These are phyloP conservation scores for Fusarium floridanum DNA, from an alignment of 2,329 filamentous ascomycete species.

Conservation along the genomic window DNA sequence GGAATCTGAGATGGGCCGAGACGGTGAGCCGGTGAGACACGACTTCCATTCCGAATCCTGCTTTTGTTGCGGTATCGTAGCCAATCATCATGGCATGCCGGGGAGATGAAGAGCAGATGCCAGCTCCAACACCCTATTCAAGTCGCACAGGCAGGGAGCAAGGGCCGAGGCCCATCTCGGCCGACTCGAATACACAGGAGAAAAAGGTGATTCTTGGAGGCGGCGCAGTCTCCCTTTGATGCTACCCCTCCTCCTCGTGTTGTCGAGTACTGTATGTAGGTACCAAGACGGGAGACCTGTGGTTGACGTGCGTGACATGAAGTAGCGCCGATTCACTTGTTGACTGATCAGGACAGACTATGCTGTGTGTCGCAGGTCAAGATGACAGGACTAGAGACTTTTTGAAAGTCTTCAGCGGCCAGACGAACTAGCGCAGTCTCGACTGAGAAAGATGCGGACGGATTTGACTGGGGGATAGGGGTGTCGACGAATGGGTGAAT, in stretches of 20 bases:
- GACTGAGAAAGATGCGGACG: conserved; percentile 36
- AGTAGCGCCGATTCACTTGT: conserved; percentile 27
- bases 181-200: conserved; percentile 23
- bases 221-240: conserved; percentile 16
- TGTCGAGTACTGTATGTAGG: not conserved
- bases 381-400: conserved; percentile 13
- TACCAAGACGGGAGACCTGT: conserved; percentile 29
- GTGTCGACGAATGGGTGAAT: conserved; percentile 13
- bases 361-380: not conserved
- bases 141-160: conserved; percentile 25
- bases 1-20: conserved; percentile 38
- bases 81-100: conserved; percentile 34
- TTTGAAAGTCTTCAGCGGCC: conserved; percentile 10
- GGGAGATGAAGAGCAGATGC: conserved; percentile 19
- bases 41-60: conserved; percentile 26
- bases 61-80: conserved; percentile 1
- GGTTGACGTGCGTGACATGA: conserved; percentile 18
- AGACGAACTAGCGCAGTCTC: conserved; percentile 26
- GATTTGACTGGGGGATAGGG: conserved; percentile 21
- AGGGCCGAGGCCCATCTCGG: conserved; percentile 37
- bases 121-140: conserved; percentile 18
- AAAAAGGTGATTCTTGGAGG: conserved; percentile 17
- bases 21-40: conserved; percentile 34
- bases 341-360: conserved; percentile 17
- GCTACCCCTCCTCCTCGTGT: conserved; percentile 20